phyloP scores from a whole-genome alignment of 192 early-diverging fungal species.

The Linnemannia schmuckeri region DNA sequence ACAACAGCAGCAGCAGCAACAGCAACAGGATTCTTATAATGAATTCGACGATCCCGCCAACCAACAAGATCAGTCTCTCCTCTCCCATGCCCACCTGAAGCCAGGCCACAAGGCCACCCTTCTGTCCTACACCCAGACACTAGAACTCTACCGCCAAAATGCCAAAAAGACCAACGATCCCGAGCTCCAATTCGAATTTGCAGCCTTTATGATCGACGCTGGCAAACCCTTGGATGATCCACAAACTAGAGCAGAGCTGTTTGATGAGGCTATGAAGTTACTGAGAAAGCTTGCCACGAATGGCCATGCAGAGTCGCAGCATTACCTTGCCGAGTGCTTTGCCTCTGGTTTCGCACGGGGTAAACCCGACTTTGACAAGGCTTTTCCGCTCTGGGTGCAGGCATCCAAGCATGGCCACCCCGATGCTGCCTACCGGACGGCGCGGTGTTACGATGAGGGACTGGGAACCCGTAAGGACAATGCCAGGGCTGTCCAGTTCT shows the following conservation, averaged over 20 bases:
- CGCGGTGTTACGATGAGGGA: slow-evolving; percentile 75
- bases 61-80: slow-evolving; percentile 13
- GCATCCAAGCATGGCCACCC: slow-evolving; percentile 80
- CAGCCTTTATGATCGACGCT: slow-evolving; percentile 73
- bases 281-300: slow-evolving; percentile 67
- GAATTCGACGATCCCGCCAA: not conserved
- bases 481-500: slow-evolving; percentile 72
- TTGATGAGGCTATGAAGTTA: slow-evolving; percentile 74
- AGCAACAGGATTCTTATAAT: not conserved
- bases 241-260: slow-evolving; percentile 62
- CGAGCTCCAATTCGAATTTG: slow-evolving; percentile 73
- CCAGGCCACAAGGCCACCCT: slow-evolving; percentile 66
- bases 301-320: slow-evolving; percentile 76
- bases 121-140: slow-evolving; percentile 62
- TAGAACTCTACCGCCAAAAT: slow-evolving; percentile 71
- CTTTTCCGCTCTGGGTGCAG: slow-evolving; percentile 73
- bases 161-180: slow-evolving; percentile 72
- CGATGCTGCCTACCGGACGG: slow-evolving; percentile 75
- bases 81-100: slow-evolving; percentile 65
- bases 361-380: slow-evolving; percentile 77
- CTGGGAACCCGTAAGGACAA: slow-evolving; percentile 69
- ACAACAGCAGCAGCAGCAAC: slow-evolving; percentile 26
- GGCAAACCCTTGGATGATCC: slow-evolving; percentile 63
- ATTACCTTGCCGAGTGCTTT: slow-evolving; percentile 77
- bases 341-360: slow-evolving; percentile 75